Conservation (phyloP, 106 monocot genomes). For the Platanthera zijinensis region DNA sequence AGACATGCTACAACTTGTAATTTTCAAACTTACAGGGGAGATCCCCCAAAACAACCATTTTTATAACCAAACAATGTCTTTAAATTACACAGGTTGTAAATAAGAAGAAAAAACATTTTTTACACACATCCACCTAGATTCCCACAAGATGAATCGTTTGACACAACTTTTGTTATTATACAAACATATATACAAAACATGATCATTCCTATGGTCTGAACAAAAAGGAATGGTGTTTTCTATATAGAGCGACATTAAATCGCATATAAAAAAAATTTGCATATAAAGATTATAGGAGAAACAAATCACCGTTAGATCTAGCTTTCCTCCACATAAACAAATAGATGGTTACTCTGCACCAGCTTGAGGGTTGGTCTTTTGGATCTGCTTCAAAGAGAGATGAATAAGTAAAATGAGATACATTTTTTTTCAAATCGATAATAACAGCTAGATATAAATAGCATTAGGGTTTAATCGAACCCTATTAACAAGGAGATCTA, state of each 20-base stretch:
- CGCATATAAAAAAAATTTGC: background rate
- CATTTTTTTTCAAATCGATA: background rate
- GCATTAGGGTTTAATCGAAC: constrained; percentile 16
- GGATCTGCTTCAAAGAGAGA: constrained; percentile 7
- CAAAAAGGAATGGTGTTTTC: background rate
- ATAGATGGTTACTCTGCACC: background rate
- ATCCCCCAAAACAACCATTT: too few relatives aligned
- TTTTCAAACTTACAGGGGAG: too few relatives aligned
- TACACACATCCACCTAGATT: background rate
- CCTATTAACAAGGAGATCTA: constrained; percentile 95
- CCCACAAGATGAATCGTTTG: background rate
- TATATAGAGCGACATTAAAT: background rate
- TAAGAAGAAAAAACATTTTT: too few relatives aligned
- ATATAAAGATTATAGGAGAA: background rate
- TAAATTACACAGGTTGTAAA: too few relatives aligned
- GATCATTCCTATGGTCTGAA: background rate
- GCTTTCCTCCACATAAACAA: background rate
- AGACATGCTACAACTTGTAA: too few relatives aligned
- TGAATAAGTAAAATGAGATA: background rate
- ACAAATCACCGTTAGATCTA: background rate
- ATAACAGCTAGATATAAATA: background rate
- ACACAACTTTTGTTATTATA: constrained; percentile 1
- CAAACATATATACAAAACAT: background rate
- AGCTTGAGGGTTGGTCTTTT: background rate
- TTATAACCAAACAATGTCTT: too few relatives aligned